These are phyloP conservation scores for Seiridium unicorne DNA, from an alignment of 2,329 filamentous ascomycete genomes.

Conservation along the genomic window DNA sequence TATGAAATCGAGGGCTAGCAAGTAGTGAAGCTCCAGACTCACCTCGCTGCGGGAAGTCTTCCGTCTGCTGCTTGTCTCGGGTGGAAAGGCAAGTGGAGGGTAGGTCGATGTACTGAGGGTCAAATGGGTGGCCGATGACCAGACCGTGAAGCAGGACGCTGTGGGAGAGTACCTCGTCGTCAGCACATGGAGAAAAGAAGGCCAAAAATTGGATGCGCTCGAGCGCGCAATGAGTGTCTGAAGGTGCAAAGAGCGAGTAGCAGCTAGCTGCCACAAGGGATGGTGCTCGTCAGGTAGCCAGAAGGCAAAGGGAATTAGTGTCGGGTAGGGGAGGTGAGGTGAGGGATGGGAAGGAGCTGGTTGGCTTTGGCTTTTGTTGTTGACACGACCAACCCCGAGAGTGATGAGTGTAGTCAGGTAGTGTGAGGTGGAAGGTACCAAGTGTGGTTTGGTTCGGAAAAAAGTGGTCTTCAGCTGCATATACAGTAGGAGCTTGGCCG, in stretches of 20 bases:
- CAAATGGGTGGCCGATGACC: conserved; percentile 16
- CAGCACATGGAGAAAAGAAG: conserved; percentile 21
- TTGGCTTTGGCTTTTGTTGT: conserved; percentile 1
- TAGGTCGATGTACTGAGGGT: conserved; percentile 10
- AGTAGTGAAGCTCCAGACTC: not conserved
- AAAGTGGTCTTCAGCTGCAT: conserved; percentile 3
- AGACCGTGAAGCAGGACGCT: conserved; percentile 18
- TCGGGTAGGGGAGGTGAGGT: not conserved
- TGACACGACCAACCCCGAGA: conserved; percentile 8
- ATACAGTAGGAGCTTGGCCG: not conserved
- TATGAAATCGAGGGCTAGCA: no score
- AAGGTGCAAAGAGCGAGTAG: conserved; percentile 18
- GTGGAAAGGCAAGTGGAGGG: not conserved
- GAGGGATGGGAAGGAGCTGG: not conserved
- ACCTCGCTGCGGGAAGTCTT: not conserved
- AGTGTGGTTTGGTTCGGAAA: not conserved
- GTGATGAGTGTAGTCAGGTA: not conserved
- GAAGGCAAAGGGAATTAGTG: conserved; percentile 18
- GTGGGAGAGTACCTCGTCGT: conserved; percentile 12
- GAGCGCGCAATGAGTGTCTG: conserved; percentile 17
- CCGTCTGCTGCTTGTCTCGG: not conserved
- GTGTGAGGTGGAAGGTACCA: not conserved
- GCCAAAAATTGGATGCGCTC: conserved; percentile 14
- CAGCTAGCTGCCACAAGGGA: conserved; percentile 27
- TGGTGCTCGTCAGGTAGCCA: conserved; percentile 21